A percentile compares a stretch with the other conserved stretches of the same genome.
These are phyloP conservation scores for Xylariomycetidae sp. DNA, from an alignment of 2,329 filamentous ascomycete genomes.

Conservation along the genomic window DNA sequence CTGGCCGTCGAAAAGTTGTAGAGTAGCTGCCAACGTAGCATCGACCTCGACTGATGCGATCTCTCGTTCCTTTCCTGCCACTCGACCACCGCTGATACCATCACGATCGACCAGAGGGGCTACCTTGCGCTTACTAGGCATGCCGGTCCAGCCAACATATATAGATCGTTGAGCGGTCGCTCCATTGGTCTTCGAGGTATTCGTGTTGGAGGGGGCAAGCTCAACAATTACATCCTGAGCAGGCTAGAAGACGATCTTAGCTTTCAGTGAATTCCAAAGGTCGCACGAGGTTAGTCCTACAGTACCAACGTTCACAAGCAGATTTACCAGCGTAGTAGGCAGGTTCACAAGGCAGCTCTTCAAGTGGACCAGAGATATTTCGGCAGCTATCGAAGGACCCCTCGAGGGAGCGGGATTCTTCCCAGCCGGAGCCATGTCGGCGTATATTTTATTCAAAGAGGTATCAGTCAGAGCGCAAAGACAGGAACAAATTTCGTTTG, in stretches of 20 bases:
- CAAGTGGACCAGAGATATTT: constrained; percentile 79
- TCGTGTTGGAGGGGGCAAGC: constrained; percentile 49
- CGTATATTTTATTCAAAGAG: no score
- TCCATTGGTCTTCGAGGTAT: constrained; percentile 37
- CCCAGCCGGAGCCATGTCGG: constrained; percentile 25
- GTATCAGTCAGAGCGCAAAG: no score
- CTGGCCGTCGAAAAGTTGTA: constrained; percentile 77
- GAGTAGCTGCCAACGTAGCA: constrained; percentile 70
- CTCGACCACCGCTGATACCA: constrained; percentile 58
- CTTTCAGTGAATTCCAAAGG: not conserved
- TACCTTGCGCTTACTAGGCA: constrained; percentile 85
- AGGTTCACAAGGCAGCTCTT: constrained; percentile 96
- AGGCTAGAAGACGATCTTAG: constrained; percentile 46
- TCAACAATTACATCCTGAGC: constrained; percentile 97
- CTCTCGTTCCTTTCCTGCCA: constrained; percentile 69
- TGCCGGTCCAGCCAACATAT: constrained; percentile 94
- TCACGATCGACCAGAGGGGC: constrained; percentile 70
- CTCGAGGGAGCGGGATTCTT: no score
- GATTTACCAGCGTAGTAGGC: constrained; percentile 74
- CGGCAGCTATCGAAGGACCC: constrained; percentile 70
- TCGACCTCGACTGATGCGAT: constrained; percentile 79
- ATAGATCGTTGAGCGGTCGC: constrained; percentile 60
- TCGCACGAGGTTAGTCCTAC: constrained; percentile 45
- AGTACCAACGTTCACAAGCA: constrained; percentile 85
- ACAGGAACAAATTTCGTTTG: no score